A percentile compares a stretch with the other conserved stretches of the same genome.
These are phyloP conservation scores for Chlorella sp. DNA, from an alignment of 139 green algal genomes.

Conservation along the genomic window DNA sequence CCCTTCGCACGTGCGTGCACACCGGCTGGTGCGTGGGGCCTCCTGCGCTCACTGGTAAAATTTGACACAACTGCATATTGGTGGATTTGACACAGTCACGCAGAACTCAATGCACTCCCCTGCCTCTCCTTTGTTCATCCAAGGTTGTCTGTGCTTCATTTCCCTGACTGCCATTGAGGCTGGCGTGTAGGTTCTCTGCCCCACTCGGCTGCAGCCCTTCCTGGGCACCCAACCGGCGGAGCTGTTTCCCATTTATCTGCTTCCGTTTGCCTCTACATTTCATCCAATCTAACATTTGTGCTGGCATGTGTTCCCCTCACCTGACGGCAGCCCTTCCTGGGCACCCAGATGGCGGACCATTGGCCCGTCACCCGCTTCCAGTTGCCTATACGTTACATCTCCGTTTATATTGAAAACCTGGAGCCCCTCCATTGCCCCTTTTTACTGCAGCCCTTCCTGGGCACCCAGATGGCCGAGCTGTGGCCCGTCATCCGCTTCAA, in stretches of 20 bases:
- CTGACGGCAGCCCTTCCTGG: slow-evolving; percentile 65
- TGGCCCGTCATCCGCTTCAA: slow-evolving; percentile 89
- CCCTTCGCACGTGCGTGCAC: slow-evolving; percentile 95
- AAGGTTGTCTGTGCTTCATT: no score
- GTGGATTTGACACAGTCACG: no score
- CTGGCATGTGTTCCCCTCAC: background rate
- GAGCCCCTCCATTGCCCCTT: slow-evolving; percentile 72
- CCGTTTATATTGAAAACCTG: slow-evolving; percentile 76
- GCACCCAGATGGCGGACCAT: slow-evolving; percentile 73
- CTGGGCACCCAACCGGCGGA: slow-evolving; percentile 77
- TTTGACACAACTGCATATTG: no score
- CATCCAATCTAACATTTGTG: no score
- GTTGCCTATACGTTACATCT: slow-evolving; percentile 55
- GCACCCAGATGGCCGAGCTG: slow-evolving; percentile 75
- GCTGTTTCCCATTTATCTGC: slow-evolving; percentile 90
- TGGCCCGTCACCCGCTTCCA: slow-evolving; percentile 90
- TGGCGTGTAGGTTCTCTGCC: no score
- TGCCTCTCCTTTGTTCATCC: no score
- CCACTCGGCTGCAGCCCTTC: slow-evolving; percentile 47
- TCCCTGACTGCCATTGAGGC: no score
- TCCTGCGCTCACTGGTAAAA: no score
- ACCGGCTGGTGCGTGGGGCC: slow-evolving; percentile 79
- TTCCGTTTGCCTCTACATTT: slow-evolving; percentile 76
- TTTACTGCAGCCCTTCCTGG: slow-evolving; percentile 65
- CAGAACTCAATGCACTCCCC: no score